A percentile compares a stretch with the other conserved stretches of the same genome.
Conservation (phyloP, 2,329 filamentous ascomycete species). For the Cercospora berteroae region DNA sequence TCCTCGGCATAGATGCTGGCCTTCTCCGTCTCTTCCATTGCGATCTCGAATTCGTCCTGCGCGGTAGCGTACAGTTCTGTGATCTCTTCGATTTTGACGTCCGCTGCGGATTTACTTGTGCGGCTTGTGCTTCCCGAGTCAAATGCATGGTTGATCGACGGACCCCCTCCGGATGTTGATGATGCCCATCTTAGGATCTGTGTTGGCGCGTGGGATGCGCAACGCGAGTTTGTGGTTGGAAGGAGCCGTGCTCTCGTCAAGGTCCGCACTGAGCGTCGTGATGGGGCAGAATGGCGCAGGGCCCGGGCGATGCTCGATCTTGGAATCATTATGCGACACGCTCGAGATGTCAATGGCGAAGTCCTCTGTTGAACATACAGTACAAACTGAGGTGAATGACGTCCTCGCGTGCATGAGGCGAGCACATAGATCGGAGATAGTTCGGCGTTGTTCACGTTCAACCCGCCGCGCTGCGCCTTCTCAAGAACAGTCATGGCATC, state of each 20-base stretch:
- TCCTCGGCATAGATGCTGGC: conserved; percentile 56
- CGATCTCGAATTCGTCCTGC: conserved; percentile 50
- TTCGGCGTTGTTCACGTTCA: neutral
- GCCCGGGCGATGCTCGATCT: conserved; percentile 23
- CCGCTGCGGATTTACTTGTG: conserved; percentile 33
- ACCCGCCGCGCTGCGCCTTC: neutral
- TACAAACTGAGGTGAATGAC: neutral
- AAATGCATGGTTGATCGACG: neutral
- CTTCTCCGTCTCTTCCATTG: conserved; percentile 53
- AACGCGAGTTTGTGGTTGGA: conserved; percentile 19
- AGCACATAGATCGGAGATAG: neutral
- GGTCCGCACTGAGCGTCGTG: conserved; percentile 23
- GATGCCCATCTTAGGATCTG: conserved; percentile 31
- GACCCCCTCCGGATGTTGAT: conserved; percentile 4
- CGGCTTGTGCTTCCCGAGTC: neutral
- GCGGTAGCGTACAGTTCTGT: conserved; percentile 44
- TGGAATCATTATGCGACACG: conserved; percentile 24
- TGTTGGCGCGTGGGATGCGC: conserved; percentile 30
- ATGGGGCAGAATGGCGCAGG: conserved; percentile 20
- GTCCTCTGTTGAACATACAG: neutral
- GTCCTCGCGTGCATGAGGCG: neutral
- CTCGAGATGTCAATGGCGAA: neutral
- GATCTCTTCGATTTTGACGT: conserved; percentile 44
- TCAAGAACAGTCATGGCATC: neutral
- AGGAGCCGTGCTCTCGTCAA: conserved; percentile 20